Percentiles rank a stretch among this genome's conserved stretches.
Evolutionary conservation across 2,329 filamentous ascomycete genomes (phyloP).

Genomic region (Corinectria fuckeliana): DNA sequence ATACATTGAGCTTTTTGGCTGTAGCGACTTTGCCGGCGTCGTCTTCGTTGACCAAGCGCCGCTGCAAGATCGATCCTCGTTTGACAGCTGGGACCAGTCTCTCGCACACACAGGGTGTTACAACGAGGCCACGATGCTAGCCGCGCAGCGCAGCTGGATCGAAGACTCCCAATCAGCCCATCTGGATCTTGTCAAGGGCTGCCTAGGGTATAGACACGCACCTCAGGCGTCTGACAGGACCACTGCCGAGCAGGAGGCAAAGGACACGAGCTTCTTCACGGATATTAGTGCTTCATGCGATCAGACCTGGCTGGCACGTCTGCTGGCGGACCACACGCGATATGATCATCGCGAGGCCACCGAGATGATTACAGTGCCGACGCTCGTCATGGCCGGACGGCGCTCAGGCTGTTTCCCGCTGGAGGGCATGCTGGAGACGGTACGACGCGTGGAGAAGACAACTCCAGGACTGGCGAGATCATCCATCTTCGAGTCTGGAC

Average conservation of each 20-base stretch:
- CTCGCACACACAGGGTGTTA: constrained; percentile 36
- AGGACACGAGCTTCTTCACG: constrained; percentile 36
- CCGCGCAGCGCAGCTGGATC: constrained; percentile 36
- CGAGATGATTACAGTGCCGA: constrained; percentile 34
- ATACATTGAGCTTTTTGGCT: constrained; percentile 36
- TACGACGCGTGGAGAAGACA: constrained; percentile 29
- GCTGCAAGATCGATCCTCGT: constrained; percentile 34
- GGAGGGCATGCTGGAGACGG: constrained; percentile 37
- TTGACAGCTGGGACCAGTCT: constrained; percentile 32
- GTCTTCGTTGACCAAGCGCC: constrained; percentile 40
- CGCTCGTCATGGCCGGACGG: constrained; percentile 36
- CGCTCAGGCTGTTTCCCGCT: constrained; percentile 37
- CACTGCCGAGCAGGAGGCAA: constrained; percentile 29
- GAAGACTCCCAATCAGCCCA: constrained; percentile 31
- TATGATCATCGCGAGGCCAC: constrained; percentile 38
- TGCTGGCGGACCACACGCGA: constrained; percentile 37
- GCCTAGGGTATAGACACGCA: constrained; percentile 35
- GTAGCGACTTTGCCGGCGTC: constrained; percentile 33
- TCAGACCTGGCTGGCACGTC: constrained; percentile 35
- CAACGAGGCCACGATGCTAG: constrained; percentile 33
- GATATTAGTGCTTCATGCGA: constrained; percentile 36
- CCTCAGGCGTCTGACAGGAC: constrained; percentile 28
- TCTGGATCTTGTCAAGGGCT: constrained; percentile 33
- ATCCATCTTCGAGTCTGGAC: constrained; percentile 35
- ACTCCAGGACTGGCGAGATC: constrained; percentile 28